These are phyloP conservation scores for Neonothopanus nambi DNA, from an alignment of 1,284 basidiomycete genomes.

Conservation along the genomic window DNA sequence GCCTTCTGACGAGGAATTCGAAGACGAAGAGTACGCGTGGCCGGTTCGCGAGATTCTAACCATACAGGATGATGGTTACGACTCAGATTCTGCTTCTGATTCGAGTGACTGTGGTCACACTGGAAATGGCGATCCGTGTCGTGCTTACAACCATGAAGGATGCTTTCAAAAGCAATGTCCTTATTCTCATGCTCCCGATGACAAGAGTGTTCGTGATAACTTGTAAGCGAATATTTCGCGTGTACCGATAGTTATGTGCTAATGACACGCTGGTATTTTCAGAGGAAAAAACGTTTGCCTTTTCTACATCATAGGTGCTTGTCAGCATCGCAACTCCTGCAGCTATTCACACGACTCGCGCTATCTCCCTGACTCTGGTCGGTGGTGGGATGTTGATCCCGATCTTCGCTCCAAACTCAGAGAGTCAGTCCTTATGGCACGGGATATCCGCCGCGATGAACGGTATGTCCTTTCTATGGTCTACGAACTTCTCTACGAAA, in stretches of 20 bases:
- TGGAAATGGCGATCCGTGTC: slow-evolving; percentile 38
- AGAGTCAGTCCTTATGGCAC: not conserved
- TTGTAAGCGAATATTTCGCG: slow-evolving; percentile 29
- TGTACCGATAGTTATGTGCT: not conserved
- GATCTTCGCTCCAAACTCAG: not conserved
- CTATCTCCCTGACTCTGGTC: slow-evolving; percentile 2
- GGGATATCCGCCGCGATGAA: not conserved
- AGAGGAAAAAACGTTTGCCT: slow-evolving; percentile 13
- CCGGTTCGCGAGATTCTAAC: not conserved
- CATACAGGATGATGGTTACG: not conserved
- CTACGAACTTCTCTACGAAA: not conserved
- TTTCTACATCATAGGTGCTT: not conserved
- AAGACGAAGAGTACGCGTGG: not conserved
- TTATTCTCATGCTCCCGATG: slow-evolving; percentile 40
- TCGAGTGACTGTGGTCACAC: slow-evolving; percentile 39
- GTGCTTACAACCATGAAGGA: slow-evolving; percentile 37
- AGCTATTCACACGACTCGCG: slow-evolving; percentile 5
- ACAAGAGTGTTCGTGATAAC: slow-evolving; percentile 39
- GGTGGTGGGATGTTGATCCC: slow-evolving; percentile 8
- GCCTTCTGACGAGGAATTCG: not conserved
- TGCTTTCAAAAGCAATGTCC: slow-evolving; percentile 34
- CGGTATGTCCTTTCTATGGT: not conserved
- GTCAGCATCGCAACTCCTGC: slow-evolving; percentile 1
- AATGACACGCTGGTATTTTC: not conserved
- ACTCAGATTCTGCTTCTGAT: slow-evolving; percentile 29